Evolutionary conservation across 345 rosid genomes (phyloP), one percentile per base, ranked within the genome.

Genomic region (Lagerstroemia speciosa): DNA sequence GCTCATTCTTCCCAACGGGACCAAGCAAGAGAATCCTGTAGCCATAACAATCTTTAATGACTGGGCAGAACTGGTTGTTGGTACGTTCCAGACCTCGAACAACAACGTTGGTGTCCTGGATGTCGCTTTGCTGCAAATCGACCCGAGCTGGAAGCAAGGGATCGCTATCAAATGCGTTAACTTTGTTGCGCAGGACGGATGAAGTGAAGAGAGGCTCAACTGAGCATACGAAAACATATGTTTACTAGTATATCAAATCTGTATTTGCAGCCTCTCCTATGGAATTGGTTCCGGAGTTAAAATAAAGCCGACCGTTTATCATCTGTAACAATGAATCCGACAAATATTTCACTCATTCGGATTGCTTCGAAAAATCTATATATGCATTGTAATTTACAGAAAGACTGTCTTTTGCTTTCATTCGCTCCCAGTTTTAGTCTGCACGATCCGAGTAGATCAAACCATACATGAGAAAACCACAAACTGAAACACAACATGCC

Each of bases 1-100:
- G 8, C 46, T 64, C 3, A 9, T 0, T 64, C 10, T 10, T 43
- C 67, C 22, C 29, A 10, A 33, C 65, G 40, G 67, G 27, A 10
- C 3, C 48, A 2, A 12, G 30, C 48, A 37, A 15, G 31, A 9
- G 46, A 5, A 0, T 0, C 67, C 5, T 4, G 8, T 27, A 2
- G 17, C 2, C 0, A 9, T 64, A 14, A 27, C 67, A 38, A 1
- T 0, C 6, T 0, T 10, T 6, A 14, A n/a, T 8, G 0, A 20
- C 30, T 36, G 48, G 67, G 3, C 10, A 1, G 20, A 10, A 3
- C 31, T 37, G 27, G 7, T 7, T 5, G 67, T 12, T 8, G 67
- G 67, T 9, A 8, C 0, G 27, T 24, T 64, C 48, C 0, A 2
- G 15, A 14, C 32, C 17, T 7, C 20, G 17, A 1, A 0, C 3